Evolutionary conservation across 1,139 yeast species (phyloP).

Genomic region (Saccharomycopsis hybrid): DNA sequence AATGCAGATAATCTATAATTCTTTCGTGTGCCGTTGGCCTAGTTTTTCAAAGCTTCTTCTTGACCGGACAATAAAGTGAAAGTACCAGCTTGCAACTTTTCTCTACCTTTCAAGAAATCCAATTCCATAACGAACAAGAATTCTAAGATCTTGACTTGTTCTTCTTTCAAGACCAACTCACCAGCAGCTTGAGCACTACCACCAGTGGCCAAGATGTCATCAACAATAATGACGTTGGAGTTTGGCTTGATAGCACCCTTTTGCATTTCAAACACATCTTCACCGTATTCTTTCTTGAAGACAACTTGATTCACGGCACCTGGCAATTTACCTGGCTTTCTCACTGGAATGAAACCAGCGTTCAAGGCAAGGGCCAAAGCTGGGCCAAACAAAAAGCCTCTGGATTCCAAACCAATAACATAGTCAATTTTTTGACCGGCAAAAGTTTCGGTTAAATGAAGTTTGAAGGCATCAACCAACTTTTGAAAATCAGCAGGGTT

Average conservation of each 20-base stretch:
- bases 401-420: constrained; percentile 89
- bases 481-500: constrained; percentile 75
- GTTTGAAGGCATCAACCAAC: constrained; percentile 72
- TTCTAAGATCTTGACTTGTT: constrained; percentile 66
- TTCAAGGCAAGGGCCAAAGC: constrained; percentile 82
- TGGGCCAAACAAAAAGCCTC: constrained; percentile 97
- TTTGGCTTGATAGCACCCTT: constrained; percentile 73
- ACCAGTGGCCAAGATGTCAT: constrained; percentile 96
- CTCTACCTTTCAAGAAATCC: constrained; percentile 91
- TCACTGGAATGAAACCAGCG: constrained; percentile 89
- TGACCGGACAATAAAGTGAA: constrained; percentile 87
- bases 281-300: constrained; percentile 88
- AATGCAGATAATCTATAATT: too few species aligned
- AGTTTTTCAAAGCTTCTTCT: constrained; percentile 36
- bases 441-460: constrained; percentile 55
- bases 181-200: constrained; percentile 97
- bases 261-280: constrained; percentile 86
- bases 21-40: too few species aligned
- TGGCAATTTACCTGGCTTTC: constrained; percentile 93
- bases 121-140: constrained; percentile 88
- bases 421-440: constrained; percentile 64
- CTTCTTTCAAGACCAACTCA: constrained; percentile 55
- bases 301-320: constrained; percentile 71
- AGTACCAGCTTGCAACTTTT: constrained; percentile 75
- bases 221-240: constrained; percentile 78